phyloP scores from a whole-genome alignment of 225 moss, liverwort and hornwort species.

The Antitrichia curtipendula region DNA sequence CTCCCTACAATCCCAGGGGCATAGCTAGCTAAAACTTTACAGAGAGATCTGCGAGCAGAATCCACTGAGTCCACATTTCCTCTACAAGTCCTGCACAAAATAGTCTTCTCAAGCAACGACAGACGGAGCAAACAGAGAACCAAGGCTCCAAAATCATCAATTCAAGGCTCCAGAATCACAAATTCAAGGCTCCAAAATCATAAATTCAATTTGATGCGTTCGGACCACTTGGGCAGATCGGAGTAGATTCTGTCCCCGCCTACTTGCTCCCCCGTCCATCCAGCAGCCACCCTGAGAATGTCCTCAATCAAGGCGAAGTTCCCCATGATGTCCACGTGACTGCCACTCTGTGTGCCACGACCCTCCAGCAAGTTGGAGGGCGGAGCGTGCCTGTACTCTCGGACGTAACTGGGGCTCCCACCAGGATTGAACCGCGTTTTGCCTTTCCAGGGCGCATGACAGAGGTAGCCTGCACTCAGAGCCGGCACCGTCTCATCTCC shows the following conservation, averaged over 20 bases:
- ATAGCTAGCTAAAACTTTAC: background rate
- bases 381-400: constrained; percentile 68
- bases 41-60: background rate
- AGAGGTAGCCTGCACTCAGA: constrained; percentile 80
- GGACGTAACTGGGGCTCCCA: constrained; percentile 46
- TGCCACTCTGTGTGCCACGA: constrained; percentile 80
- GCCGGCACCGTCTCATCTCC: constrained; percentile 93
- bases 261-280: constrained; percentile 57
- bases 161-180: constrained; percentile 4
- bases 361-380: constrained; percentile 79
- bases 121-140: background rate
- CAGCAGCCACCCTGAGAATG: constrained; percentile 60
- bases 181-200: background rate
- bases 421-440: constrained; percentile 78
- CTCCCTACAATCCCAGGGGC: background rate
- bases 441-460: constrained; percentile 72
- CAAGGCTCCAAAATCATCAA: background rate
- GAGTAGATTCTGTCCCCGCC: constrained; percentile 68
- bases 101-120: background rate
- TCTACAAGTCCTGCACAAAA: constrained; percentile 3
- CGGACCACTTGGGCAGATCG: constrained; percentile 57
- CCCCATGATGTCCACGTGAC: constrained; percentile 92
- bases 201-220: constrained; percentile 43
- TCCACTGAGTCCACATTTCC: background rate
- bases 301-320: constrained; percentile 96